These are phyloP conservation scores for Apiospora saccharicola DNA, from an alignment of 2,329 filamentous ascomycete genomes.

Conservation along the genomic window DNA sequence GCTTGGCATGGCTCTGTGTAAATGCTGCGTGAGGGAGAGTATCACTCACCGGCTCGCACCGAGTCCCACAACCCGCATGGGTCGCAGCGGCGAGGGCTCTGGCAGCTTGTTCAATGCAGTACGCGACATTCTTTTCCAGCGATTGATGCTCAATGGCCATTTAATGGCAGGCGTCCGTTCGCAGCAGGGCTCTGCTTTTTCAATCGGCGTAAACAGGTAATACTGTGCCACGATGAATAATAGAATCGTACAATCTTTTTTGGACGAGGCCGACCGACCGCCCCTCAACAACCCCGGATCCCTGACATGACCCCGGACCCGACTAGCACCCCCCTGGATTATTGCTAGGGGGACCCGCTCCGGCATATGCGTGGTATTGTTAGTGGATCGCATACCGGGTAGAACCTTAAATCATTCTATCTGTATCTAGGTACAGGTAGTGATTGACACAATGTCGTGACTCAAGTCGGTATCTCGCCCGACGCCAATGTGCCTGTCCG, in stretches of 20 bases:
- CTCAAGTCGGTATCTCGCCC: not conserved
- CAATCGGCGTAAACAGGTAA: not conserved
- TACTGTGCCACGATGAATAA: not conserved
- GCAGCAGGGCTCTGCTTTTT: not conserved
- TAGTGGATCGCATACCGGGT: not conserved
- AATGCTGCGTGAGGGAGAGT: not conserved
- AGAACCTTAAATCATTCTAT: not conserved
- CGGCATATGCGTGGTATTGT: not conserved
- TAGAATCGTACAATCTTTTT: not conserved
- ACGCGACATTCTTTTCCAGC: conserved; percentile 2
- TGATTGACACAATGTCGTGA: not conserved
- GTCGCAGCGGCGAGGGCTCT: conserved; percentile 13
- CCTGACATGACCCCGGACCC: not conserved
- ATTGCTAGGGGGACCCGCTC: not conserved
- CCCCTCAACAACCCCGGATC: not conserved
- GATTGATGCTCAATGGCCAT: not conserved
- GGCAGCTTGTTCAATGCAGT: conserved; percentile 2
- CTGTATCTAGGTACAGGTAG: too few relatives aligned
- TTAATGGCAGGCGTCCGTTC: not conserved
- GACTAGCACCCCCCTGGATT: not conserved
- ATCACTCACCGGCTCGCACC: conserved; percentile 22
- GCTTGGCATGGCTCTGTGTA: not conserved
- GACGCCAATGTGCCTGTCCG: not conserved
- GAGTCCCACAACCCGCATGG: conserved; percentile 15
- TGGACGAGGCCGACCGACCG: not conserved